Evolutionary conservation across 129 eudicot genomes (phyloP), one percentile per base, ranked within the genome.

Genomic region (Artemisia argyi): DNA sequence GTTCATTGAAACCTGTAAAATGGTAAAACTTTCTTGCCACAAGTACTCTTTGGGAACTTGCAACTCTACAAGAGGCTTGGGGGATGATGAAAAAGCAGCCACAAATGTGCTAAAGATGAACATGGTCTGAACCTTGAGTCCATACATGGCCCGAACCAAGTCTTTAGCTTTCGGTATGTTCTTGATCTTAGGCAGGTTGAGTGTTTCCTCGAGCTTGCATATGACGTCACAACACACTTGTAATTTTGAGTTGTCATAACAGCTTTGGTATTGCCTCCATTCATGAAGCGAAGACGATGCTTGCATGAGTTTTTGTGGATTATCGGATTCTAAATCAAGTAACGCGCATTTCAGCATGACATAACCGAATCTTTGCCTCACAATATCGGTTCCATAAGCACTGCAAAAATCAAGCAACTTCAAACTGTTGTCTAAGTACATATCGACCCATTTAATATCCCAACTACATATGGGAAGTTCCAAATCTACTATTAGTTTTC

Each of bases 361-460:
- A 46, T 91, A 87, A 24, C 97, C 90, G 65, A 90, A 95, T 64
- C 86, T 88, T 66, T 90, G 88, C 22, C 85, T 80, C 16, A 89
- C 86, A 9, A 91, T 78, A 76, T 95, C 96, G 3, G 96, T 82
- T 64, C 84, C 88, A 73, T 84, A 86, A 49, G 91, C 91, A 63
- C 83, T 91, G 85, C 94, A 90, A 61, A 95, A 80, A 80, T 95
- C 99, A n/a, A 95, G 91, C 74, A 95, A 53, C 44, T 91, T 91
- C 52, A 89, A 89, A 73, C 94, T 95, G 73, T 91, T 84, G 66
- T 91, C 90, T 54, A 95, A 44, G 65, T 95, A 95, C 10, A 88
- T 86, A 72, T 95, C 99, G 7, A 95, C 81, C 99, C 99, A 95
- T 76, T 95, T 95, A 54, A 85, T 87, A 72, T 95, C 96, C 99